Evolutionary conservation across 1,284 basidiomycete species (phyloP), one percentile per base, ranked within the genome.

Genomic region (Naganishia sp.): DNA sequence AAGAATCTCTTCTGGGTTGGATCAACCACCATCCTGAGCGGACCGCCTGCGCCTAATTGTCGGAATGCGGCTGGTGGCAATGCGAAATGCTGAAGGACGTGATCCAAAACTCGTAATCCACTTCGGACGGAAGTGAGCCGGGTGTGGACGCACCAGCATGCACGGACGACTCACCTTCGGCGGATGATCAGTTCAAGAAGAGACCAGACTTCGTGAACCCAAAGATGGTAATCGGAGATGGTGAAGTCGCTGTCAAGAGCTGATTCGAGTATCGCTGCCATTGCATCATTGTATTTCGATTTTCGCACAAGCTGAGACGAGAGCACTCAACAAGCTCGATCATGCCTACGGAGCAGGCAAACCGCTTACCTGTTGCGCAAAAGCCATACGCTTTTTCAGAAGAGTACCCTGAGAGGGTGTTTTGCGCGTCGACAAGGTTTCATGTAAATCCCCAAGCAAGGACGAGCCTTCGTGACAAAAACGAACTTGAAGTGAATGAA

Each of bases 141-240:
- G 32, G 4, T 7, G 21, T 10, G 17, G 4, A 21, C 10, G 35
- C 10, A 25, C 11, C 11, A n/a, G 7, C 49, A 49, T 10, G 32
- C 28, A 28, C 28, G 28, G 28, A 3, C 28, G 10, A 28, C 73
- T 64, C n/a, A 76, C 67, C 69, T 67, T 28, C 74, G 60, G 10
- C 17, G 63, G 5, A 71, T 62, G 57, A 67, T 67, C 13, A 71
- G 57, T 28, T 74, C 72, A 1, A 78, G 64, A 0, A 77, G 54
- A 6, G 62, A 55, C 76, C 76, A 79, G 18, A 77, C 67, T 0
- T 71, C 70, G 13, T 70, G 61, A 0, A 72, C 66, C 77, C 77
- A 78, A 3, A 67, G 51, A 35, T 74, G 73, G 68, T 77, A 79
- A 7, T 73, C 69, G 28, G 56, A 21, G 4, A 75, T 63, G 0